Evolutionary conservation across 371 early-diverging fungal genomes (phyloP).

Genomic region (Dinochytrium kinnereticum): DNA sequence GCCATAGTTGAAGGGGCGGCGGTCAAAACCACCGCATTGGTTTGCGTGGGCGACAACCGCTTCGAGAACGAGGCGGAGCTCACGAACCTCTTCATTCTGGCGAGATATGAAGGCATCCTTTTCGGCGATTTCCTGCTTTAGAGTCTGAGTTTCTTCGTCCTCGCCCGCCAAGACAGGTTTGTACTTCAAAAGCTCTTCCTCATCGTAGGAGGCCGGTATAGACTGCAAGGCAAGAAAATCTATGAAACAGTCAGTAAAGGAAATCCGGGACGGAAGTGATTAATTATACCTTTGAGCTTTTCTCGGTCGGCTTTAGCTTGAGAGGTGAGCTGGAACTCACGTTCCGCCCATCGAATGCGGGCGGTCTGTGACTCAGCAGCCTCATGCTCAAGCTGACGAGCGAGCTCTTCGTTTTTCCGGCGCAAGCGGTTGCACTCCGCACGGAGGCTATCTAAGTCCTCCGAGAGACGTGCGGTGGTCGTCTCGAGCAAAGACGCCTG

Average conservation of each 20-base stretch:
- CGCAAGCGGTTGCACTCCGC: constrained; percentile 18
- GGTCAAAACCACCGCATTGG: constrained; percentile 28
- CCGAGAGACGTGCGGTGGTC: background rate
- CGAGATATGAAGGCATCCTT: background rate
- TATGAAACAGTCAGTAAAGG: background rate
- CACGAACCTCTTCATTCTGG: constrained; percentile 22
- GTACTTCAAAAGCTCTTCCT: constrained; percentile 11
- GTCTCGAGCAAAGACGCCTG: constrained; percentile 12
- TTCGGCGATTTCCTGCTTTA: background rate
- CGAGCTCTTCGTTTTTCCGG: constrained; percentile 20
- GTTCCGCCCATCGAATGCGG: constrained; percentile 3
- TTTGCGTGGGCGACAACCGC: constrained; percentile 26
- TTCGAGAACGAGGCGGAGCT: constrained; percentile 20
- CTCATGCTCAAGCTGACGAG: constrained; percentile 12
- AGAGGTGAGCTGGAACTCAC: background rate
- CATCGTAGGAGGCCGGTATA: background rate
- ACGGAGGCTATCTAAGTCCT: constrained; percentile 1
- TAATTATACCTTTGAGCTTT: constrained; percentile 16
- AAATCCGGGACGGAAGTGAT: background rate
- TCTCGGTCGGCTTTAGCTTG: constrained; percentile 2
- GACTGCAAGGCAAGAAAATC: background rate
- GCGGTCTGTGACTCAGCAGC: background rate
- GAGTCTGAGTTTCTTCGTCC: background rate
- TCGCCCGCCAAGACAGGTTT: no score
- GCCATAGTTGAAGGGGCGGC: background rate